Evolutionary conservation across 1,284 basidiomycete species (phyloP), one percentile per base, ranked within the genome.

Genomic region (Leccinum laetum): DNA sequence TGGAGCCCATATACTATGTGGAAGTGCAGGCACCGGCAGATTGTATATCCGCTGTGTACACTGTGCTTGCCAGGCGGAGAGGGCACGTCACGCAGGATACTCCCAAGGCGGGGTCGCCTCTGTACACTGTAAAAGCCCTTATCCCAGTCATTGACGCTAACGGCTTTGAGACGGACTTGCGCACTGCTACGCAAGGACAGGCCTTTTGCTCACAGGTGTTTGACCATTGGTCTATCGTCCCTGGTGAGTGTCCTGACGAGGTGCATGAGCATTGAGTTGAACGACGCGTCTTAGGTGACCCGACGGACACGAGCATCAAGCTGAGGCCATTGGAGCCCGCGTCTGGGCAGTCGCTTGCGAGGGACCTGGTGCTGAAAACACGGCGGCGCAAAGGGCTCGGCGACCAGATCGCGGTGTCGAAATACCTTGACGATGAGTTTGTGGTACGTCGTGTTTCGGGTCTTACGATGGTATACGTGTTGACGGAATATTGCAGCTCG

Each of bases 1-100:
- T 98, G 89, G 97, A 99, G 78, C 98, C 98, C 1, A 91, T 99
- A 65, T 99, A 98, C 83, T 96, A 94, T 73, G 96, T 99, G 64
- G 98, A 99, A 79, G 96, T 99, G 6, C 96, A 98, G 79, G 94
- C 97, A 9, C 96, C 98, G 1, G 94, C 96, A n/a, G 96, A 98
- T 74, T 97, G 96, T 76, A 97, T 99, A 67, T 96, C 96, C 16
- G 94, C 95, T 5, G 95, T 99, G 35, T 99, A 99, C 79, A 98
- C 96, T 6, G 95, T 99, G 44, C 91, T 99, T 58, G 96, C 98
- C 11, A 88, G 97, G 67, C 90, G 98, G 63, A 88, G 98, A 78
- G 98, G 98, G 9, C 98, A 99, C 78, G 98, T 99, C 69, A 98
- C 96, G 1, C 94, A 97, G 76, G 98, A 99, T 75, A 90, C 94